Conservation (phyloP, 2,329 filamentous ascomycete species). For the Epichloe glyceriae region DNA sequence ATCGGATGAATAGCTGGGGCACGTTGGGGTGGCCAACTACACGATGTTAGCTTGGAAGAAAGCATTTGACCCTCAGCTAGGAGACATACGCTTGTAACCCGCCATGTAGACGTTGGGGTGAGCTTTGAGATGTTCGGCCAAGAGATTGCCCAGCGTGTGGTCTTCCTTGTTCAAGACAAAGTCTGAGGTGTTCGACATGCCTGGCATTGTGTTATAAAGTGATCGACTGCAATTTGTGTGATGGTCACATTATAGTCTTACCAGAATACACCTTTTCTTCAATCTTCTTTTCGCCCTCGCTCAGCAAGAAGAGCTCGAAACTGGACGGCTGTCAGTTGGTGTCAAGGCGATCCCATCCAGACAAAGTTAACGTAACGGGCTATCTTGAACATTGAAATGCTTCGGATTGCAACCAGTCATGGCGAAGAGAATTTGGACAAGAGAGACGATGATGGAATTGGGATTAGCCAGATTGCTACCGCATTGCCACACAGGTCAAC, state of each 20-base stretch:
- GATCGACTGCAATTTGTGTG: neutral
- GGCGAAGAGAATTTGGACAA: slow-evolving; percentile 2
- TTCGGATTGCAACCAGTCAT: slow-evolving; percentile 26
- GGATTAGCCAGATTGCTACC: neutral
- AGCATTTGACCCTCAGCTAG: slow-evolving; percentile 16
- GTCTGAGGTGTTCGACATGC: slow-evolving; percentile 86
- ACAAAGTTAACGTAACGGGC: slow-evolving; percentile 18
- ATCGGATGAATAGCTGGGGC: slow-evolving; percentile 53
- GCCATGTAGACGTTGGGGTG: slow-evolving; percentile 77
- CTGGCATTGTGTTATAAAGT: slow-evolving; percentile 19
- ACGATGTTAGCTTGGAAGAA: slow-evolving; percentile 4
- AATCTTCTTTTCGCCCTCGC: slow-evolving; percentile 84
- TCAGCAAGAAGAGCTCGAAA: slow-evolving; percentile 86
- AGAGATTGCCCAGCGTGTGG: slow-evolving; percentile 84
- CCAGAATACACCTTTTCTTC: slow-evolving; percentile 79
- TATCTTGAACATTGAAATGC: slow-evolving; percentile 26
- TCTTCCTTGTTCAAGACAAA: slow-evolving; percentile 96
- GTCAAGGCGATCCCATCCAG: neutral
- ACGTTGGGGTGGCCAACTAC: slow-evolving; percentile 46
- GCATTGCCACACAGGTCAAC: neutral
- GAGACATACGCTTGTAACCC: slow-evolving; percentile 66
- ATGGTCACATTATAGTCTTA: slow-evolving; percentile 29
- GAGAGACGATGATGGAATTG: neutral
- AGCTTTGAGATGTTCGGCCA: slow-evolving; percentile 74
- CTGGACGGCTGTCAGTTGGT: slow-evolving; percentile 32